These are phyloP conservation scores for Claviceps arundinis DNA, from an alignment of 2,329 filamentous ascomycete species.

Conservation along the genomic window DNA sequence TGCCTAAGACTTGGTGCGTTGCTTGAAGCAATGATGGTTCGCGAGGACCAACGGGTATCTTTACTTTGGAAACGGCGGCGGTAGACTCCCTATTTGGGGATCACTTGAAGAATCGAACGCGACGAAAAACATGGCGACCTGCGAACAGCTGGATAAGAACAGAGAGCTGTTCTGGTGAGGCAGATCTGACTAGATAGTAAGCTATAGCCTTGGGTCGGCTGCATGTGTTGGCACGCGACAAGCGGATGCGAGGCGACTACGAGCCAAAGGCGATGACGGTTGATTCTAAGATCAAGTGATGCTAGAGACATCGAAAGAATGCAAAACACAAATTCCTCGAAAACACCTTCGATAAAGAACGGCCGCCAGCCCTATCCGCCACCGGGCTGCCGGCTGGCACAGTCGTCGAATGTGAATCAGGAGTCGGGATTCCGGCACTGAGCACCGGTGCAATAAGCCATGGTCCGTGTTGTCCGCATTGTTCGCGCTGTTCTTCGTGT, in stretches of 20 bases:
- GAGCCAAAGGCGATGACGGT: neutral
- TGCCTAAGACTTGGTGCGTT: neutral
- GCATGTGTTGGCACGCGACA: neutral
- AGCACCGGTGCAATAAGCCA: constrained; percentile 1
- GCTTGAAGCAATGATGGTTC: neutral
- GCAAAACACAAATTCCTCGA: neutral
- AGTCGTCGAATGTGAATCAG: neutral
- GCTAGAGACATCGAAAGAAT: neutral
- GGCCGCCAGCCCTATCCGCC: neutral
- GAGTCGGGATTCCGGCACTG: constrained; percentile 1
- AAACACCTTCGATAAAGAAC: neutral
- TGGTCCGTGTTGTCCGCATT: constrained; percentile 1
- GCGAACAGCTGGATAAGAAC: neutral
- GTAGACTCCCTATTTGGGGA: neutral
- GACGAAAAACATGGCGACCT: neutral
- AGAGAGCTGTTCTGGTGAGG: neutral
- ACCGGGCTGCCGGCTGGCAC: constrained; percentile 1
- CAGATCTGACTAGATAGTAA: neutral
- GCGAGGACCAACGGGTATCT: neutral
- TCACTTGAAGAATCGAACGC: neutral
- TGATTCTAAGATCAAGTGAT: neutral
- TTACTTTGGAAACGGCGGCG: neutral
- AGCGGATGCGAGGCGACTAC: neutral
- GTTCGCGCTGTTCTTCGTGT: neutral
- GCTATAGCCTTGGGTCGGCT: neutral